These are phyloP conservation scores for Trifolium fragiferum DNA, from an alignment of 306 rosid genomes.

Conservation along the genomic window DNA sequence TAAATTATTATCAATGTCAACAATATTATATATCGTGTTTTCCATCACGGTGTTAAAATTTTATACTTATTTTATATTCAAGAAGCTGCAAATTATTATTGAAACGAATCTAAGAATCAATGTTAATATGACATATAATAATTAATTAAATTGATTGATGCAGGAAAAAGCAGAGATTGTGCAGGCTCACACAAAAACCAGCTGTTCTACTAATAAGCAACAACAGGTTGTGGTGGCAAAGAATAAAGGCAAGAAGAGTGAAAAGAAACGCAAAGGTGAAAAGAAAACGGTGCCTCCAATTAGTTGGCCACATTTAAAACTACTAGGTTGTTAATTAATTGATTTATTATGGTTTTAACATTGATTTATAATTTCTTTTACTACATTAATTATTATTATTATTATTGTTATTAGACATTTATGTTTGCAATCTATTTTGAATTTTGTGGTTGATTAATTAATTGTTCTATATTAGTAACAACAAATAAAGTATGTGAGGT, in stretches of 20 bases:
- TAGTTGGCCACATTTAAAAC: conserved; percentile 65
- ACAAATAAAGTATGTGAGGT: conserved; percentile 28
- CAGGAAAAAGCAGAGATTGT: conserved; percentile 55
- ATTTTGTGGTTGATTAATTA: conserved; percentile 2
- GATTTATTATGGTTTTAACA: neutral
- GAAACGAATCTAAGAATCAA: conserved; percentile 23
- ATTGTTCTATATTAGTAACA: neutral
- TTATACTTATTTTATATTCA: too few relatives aligned
- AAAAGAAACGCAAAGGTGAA: conserved; percentile 47
- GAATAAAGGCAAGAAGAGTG: conserved; percentile 45
- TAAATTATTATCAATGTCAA: too few relatives aligned
- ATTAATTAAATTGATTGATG: conserved; percentile 27
- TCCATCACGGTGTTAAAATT: too few relatives aligned
- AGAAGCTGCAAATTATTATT: conserved; percentile 31
- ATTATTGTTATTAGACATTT: conserved; percentile 32
- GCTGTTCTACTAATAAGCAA: conserved; percentile 42
- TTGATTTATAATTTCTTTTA: conserved; percentile 28
- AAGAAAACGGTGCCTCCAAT: conserved; percentile 54
- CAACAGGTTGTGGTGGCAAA: conserved; percentile 43
- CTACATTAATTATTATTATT: conserved; percentile 10
- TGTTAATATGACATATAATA: conserved; percentile 1
- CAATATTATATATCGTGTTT: too few relatives aligned
- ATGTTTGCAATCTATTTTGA: conserved; percentile 6
- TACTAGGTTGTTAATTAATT: conserved; percentile 63
- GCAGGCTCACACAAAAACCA: conserved; percentile 28